Base-by-base conservation (phyloP, 192 early-diverging fungal species). In the Paraglomus brasilianum region DNA sequence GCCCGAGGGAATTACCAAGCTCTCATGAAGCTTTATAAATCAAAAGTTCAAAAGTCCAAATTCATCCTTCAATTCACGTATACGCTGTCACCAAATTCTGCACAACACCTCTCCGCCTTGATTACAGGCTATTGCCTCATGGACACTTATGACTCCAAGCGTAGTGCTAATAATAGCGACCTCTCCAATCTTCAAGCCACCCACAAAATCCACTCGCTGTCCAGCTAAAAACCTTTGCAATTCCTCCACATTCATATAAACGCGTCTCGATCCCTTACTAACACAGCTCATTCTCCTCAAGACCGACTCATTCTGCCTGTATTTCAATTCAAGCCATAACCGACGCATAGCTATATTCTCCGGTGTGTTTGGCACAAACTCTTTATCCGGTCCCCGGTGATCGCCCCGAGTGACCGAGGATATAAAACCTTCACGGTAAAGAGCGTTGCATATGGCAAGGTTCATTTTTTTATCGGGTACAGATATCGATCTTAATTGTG, bases 301-400 rank as follows among this genome's bases (percentile, higher is more conserved):
- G 21, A 92, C 94, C 22, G 96, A 92, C 50, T 80, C 64, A 62
- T 92, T 87, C 57, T 93, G 83, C 72, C 86, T 81, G 87, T 96
- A 98, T 81, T 98, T 98, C 58, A 98, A 86, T 53, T 91, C 85
- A 41, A 98, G 85, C 96, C 96, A 98, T 39, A 98, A 75, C 19
- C 92, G 85, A 36, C 93, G 88, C 24, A 86, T 87, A 7, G 95
- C 89, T 38, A 95, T 76, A 67, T 94, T 94, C 69, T 87, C 85
- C 44, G 91, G 87, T 5, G 92, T 93, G 45, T 91, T 88, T 21
- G 90, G 85, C 5, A 89, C 88, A 71, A 80, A 90, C 14, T 71
- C 71, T 10, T 70, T 76, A 67, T 95, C 93, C 19, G 94, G 94
- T 14, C 87, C 87, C 38, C 85, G 55, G 69, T 88, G 85, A 62